Percentiles rank a stretch among this genome's conserved stretches.
Evolutionary conservation across 768 basidiomycete genomes (phyloP).

Genomic region (Trametes cingulata): DNA sequence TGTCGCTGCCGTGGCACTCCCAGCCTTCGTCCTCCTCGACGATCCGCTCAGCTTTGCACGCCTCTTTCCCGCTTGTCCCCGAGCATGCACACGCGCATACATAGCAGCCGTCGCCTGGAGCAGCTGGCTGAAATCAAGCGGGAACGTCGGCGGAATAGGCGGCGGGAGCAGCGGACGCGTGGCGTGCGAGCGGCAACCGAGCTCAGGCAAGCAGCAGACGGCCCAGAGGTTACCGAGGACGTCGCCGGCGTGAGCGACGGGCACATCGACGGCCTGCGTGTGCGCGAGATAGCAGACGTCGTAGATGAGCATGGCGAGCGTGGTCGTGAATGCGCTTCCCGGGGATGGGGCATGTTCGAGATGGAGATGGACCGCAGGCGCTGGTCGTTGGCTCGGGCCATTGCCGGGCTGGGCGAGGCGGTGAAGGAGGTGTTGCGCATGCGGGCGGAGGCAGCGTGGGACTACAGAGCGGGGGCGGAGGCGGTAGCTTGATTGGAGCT

Average conservation of each 20-base stretch:
- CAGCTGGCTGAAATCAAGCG: conserved; percentile 76
- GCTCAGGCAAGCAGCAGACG: conserved; percentile 73
- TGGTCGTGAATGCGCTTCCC: conserved; percentile 67
- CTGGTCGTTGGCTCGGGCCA: conserved; percentile 4
- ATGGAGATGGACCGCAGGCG: conserved; percentile 28
- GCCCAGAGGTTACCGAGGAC: conserved; percentile 77
- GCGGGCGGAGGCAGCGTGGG: conserved; percentile 14
- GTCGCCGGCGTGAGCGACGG: conserved; percentile 77
- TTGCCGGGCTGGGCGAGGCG: conserved; percentile 4
- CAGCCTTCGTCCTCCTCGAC: conserved; percentile 52
- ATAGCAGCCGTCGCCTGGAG: conserved; percentile 74
- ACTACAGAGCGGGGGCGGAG: conserved; percentile 26
- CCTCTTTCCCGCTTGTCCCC: conserved; percentile 17
- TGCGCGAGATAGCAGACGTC: conserved; percentile 82
- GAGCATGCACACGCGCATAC: conserved; percentile 39
- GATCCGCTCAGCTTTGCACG: conserved; percentile 26
- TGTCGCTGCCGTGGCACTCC: too few species aligned
- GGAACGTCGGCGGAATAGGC: conserved; percentile 65
- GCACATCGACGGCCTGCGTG: conserved; percentile 75
- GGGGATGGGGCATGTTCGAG: conserved; percentile 31
- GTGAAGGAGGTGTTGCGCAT: conserved; percentile 19
- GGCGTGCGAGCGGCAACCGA: conserved; percentile 70
- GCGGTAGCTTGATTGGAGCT: conserved; percentile 4
- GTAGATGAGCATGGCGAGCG: conserved; percentile 81
- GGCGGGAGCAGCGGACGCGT: conserved; percentile 55